Conservation (phyloP, 2,329 filamentous ascomycete species). For the Paracorniculantispora psalliotae region DNA sequence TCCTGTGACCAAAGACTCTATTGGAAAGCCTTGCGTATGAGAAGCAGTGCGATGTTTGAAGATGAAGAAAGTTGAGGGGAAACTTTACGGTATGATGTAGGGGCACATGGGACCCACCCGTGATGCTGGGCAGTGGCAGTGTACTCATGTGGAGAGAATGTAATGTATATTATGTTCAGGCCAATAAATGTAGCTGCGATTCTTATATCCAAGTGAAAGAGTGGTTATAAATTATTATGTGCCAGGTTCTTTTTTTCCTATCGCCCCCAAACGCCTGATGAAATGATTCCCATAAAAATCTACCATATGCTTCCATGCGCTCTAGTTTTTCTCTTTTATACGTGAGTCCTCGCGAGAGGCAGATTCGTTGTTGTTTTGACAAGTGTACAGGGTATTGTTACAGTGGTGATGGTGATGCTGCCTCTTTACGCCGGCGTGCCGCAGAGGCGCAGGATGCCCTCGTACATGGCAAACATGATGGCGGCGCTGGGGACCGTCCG, state of each 20-base stretch:
- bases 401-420: not conserved
- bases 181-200: not conserved
- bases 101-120: not conserved
- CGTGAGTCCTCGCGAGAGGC: not conserved
- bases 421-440: slow-evolving; percentile 30
- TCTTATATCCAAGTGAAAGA: slow-evolving; percentile 6
- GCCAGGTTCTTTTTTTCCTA: not conserved
- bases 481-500: slow-evolving; percentile 86
- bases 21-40: too few species aligned
- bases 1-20: too few species aligned
- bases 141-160: not conserved
- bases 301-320: not conserved
- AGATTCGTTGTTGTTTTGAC: not conserved
- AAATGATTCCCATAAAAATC: not conserved
- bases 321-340: not conserved
- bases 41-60: not conserved
- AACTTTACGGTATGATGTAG: not conserved
- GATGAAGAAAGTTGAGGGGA: not conserved
- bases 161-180: not conserved
- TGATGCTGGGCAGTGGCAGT: slow-evolving; percentile 10
- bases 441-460: slow-evolving; percentile 49
- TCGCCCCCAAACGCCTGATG: slow-evolving; percentile 3
- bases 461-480: slow-evolving; percentile 93
- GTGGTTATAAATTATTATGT: not conserved
- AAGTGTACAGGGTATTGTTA: slow-evolving; percentile 8